A percentile compares a stretch with the other conserved stretches of the same genome.
These are phyloP conservation scores for Tetraselmis striata DNA, from an alignment of 139 green algal species.

Conservation along the genomic window DNA sequence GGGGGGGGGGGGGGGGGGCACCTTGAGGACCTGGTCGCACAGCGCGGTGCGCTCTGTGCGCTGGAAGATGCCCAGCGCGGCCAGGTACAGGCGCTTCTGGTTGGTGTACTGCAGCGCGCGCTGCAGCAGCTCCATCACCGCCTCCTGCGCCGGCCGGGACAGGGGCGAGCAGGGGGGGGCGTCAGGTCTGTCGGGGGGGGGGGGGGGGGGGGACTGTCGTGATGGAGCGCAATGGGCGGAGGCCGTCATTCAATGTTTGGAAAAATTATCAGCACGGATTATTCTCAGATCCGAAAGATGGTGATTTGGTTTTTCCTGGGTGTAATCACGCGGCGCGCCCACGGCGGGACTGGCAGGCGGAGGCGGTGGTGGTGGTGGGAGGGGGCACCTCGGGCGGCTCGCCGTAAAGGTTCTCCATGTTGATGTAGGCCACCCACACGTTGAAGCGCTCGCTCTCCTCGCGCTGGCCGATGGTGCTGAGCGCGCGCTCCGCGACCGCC, in stretches of 20 bases:
- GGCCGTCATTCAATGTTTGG: not conserved
- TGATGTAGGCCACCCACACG: constrained; percentile 91
- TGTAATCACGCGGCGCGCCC: not conserved
- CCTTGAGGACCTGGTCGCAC: constrained; percentile 50
- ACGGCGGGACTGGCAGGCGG: no score
- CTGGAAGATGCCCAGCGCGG: constrained; percentile 53
- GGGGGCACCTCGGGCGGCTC: constrained; percentile 17
- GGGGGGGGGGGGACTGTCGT: no score
- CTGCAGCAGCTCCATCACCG: constrained; percentile 69
- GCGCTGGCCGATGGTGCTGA: constrained; percentile 65
- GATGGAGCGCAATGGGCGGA: no score
- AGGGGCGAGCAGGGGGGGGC: no score
- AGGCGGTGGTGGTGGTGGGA: no score
- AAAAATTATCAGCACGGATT: constrained; percentile 1
- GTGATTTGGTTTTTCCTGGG: not conserved
- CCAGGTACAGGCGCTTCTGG: constrained; percentile 76
- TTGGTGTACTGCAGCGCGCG: constrained; percentile 68
- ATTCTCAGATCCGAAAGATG: constrained; percentile 1
- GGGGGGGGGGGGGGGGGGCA: no score
- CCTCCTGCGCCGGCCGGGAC: constrained; percentile 66
- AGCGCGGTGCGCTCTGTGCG: constrained; percentile 34
- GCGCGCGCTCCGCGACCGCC: constrained; percentile 74
- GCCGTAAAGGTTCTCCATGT: constrained; percentile 88
- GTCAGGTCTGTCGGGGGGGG: no score
- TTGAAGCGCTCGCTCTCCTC: constrained; percentile 90